Conservation (phyloP, 352 stramenopile species). For the Peronospora farinosa region DNA sequence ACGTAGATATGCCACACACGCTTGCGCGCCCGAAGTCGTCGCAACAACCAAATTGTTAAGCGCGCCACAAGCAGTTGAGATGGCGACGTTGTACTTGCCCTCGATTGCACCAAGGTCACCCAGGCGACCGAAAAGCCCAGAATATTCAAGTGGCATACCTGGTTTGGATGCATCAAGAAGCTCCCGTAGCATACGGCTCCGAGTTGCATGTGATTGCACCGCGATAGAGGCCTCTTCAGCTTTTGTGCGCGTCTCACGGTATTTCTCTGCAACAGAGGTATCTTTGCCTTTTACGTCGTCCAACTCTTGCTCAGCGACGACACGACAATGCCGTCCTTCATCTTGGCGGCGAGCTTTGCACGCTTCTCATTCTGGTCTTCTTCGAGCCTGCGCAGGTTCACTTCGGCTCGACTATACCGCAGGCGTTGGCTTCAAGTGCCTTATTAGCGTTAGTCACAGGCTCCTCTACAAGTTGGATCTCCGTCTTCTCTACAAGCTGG, state of each 20-base stretch:
- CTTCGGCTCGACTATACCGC: slow-evolving; percentile 49
- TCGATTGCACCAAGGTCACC: slow-evolving; percentile 96
- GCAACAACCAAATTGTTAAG: too few relatives aligned
- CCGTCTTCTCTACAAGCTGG: too few relatives aligned
- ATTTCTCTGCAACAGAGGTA: slow-evolving; percentile 46
- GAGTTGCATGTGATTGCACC: slow-evolving; percentile 61
- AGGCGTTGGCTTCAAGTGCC: slow-evolving; percentile 59
- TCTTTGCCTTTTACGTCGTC: slow-evolving; percentile 53
- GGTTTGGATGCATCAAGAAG: slow-evolving; percentile 89
- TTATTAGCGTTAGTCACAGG: slow-evolving; percentile 73
- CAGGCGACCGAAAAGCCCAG: slow-evolving; percentile 92
- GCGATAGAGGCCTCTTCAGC: slow-evolving; percentile 69
- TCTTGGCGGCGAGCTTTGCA: slow-evolving; percentile 50
- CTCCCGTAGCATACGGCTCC: slow-evolving; percentile 73
- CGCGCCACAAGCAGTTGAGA: slow-evolving; percentile 96
- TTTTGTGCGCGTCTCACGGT: slow-evolving; percentile 59
- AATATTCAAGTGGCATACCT: slow-evolving; percentile 84
- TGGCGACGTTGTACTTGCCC: slow-evolving; percentile 95
- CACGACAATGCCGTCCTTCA: slow-evolving; percentile 70
- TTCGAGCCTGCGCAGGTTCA: slow-evolving; percentile 49
- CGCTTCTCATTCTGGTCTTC: slow-evolving; percentile 54
- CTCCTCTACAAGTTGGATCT: slow-evolving; percentile 74
- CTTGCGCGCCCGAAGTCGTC: too few relatives aligned
- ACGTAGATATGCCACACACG: too few relatives aligned
- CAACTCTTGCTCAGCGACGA: slow-evolving; percentile 77